Conservation (phyloP, 208 protist species). For the Naegleria fowleri region DNA sequence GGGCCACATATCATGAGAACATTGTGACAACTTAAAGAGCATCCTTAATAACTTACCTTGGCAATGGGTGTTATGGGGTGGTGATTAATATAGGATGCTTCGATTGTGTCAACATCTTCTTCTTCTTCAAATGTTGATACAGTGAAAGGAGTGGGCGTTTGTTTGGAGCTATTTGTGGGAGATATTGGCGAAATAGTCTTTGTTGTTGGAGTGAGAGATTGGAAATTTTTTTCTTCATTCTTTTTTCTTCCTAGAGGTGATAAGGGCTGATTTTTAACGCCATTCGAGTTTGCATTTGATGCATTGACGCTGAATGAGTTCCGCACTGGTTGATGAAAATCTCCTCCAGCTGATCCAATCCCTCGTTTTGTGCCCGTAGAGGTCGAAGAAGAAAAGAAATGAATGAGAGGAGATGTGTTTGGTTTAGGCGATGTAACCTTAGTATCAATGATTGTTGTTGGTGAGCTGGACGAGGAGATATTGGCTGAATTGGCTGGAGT, state of each 20-base stretch:
- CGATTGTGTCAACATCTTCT: neutral
- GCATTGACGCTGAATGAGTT: neutral
- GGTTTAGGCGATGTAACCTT: neutral
- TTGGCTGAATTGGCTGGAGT: no score
- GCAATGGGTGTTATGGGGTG: neutral
- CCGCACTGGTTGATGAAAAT: neutral
- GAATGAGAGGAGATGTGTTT: neutral
- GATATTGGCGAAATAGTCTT: neutral
- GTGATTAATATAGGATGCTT: neutral
- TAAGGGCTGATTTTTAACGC: neutral
- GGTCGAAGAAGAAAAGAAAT: neutral
- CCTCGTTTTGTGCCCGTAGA: neutral
- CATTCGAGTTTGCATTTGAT: neutral
- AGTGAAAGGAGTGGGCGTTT: neutral
- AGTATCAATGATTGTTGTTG: neutral
- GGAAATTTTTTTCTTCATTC: neutral
- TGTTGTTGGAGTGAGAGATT: neutral
- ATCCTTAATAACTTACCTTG: neutral
- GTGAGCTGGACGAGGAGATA: no score
- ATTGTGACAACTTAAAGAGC: no score
- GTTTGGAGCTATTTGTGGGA: neutral
- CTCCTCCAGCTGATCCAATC: neutral
- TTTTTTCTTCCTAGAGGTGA: neutral
- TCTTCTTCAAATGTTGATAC: neutral
- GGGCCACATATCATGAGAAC: no score